phyloP scores from a whole-genome alignment of 768 basidiomycete species.

The Paxillus ammoniavirescens region DNA sequence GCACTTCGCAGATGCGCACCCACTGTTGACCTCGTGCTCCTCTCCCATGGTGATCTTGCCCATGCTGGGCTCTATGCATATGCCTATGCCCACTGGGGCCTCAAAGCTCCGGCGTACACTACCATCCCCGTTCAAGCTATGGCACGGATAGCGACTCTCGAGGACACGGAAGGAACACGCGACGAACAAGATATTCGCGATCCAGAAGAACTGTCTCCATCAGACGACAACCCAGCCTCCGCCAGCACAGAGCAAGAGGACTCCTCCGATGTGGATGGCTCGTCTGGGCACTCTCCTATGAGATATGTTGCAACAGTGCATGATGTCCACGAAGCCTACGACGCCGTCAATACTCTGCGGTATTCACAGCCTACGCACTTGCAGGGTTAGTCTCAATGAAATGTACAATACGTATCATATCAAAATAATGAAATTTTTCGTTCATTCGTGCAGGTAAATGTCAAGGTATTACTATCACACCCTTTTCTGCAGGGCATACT shows the following conservation, averaged over 20 bases:
- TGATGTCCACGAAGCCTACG: constrained; percentile 92
- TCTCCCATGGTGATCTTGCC: constrained; percentile 89
- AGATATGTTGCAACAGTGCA: constrained; percentile 75
- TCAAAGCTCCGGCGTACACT: constrained; percentile 89
- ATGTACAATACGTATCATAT: background rate
- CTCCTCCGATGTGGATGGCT: constrained; percentile 11
- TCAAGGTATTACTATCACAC: constrained; percentile 90
- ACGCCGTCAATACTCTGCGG: constrained; percentile 85
- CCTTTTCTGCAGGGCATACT: constrained; percentile 93
- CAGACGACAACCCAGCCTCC: constrained; percentile 19
- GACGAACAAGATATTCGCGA: constrained; percentile 65
- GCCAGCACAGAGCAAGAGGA: constrained; percentile 27
- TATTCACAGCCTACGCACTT: constrained; percentile 96
- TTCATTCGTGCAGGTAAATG: constrained; percentile 63
- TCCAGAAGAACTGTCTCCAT: constrained; percentile 17
- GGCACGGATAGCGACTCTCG: constrained; percentile 86
- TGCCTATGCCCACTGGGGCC: constrained; percentile 82
- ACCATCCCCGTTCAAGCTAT: constrained; percentile 95
- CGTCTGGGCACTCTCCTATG: constrained; percentile 15
- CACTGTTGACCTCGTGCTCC: constrained; percentile 82
- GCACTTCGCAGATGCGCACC: constrained; percentile 60
- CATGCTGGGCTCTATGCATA: constrained; percentile 94
- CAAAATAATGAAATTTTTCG: background rate
- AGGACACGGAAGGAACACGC: constrained; percentile 81
- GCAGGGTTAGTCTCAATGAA: constrained; percentile 58